These are phyloP conservation scores for Tuber calosporum DNA, from an alignment of 495 filamentous ascomycete species.

Conservation along the genomic window DNA sequence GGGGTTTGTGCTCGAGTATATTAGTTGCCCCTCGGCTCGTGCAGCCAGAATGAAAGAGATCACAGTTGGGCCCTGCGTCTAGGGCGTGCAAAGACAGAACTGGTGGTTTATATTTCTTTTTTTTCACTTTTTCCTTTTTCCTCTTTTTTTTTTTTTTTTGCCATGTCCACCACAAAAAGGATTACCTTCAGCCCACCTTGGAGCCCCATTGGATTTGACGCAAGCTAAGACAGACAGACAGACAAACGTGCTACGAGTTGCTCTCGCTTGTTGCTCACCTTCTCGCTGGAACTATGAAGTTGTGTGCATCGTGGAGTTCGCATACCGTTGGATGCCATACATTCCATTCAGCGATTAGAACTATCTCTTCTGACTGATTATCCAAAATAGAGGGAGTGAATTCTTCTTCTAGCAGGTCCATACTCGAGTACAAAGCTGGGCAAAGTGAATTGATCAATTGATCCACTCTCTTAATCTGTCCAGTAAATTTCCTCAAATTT, in stretches of 20 bases:
- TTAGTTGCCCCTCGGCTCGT: neutral
- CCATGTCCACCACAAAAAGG: constrained; percentile 6
- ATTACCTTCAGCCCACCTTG: neutral
- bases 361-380: neutral
- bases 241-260: neutral
- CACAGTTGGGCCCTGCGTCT: constrained; percentile 31
- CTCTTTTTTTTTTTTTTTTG: constrained; percentile 18
- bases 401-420: neutral
- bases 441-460: neutral
- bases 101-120: constrained; percentile 17
- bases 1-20: neutral
- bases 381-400: neutral
- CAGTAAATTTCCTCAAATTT: neutral
- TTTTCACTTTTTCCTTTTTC: constrained; percentile 33
- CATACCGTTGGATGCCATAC: neutral
- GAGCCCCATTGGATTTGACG: neutral
- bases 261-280: neutral
- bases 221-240: neutral
- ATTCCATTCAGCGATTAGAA: neutral
- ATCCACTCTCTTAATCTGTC: neutral
- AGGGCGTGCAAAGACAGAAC: constrained; percentile 22
- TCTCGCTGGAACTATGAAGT: neutral
- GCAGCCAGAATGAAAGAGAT: constrained; percentile 25
- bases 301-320: neutral
- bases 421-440: neutral